Evolutionary conservation across 2,329 filamentous ascomycete species (phyloP), one percentile per base, ranked within the genome.

Genomic region (Stemphylium lycopersici): DNA sequence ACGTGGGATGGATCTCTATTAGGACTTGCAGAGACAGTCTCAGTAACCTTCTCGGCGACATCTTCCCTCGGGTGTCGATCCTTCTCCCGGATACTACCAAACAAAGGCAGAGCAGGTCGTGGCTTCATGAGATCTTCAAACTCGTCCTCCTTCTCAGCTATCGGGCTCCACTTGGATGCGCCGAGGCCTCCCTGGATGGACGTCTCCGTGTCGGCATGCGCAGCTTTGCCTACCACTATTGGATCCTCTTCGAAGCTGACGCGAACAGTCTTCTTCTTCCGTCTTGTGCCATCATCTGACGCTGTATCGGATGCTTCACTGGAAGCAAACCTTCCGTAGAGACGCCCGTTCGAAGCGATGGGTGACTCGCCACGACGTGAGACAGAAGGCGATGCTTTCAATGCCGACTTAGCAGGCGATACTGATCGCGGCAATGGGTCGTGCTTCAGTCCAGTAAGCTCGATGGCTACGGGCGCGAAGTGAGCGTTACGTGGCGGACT

Each of bases 191-290:
- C 55, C 5, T 67, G 62, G 4, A 57, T 47, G 6, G 67, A 61
- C 6, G 59, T 46, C 6, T 66, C 64, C 7, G 52, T 33, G 22
- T 70, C 67, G 8, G 51, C 52, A 38, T 69, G 66, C 2, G 70
- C 59, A 47, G 70, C 67, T 46, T 85, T 80, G 6, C 81, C 83
- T 18, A 85, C 79, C 2, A 85, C 76, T 8, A 83, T 76, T 7
- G 81, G 83, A n/a, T 83, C 82, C 44, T 91, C 88, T 59, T 91
- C 88, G 68, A 92, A 97, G 76, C 91, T 96, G 41, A 93, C 90
- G 20, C 90, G 81, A 1, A 84, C 84, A 34, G 81, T 83, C 75
- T 86, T 91, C 55, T 84, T 83, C 55, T 76, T 76, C 20, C 65
- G 67, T 29, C 70, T 74, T 18, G 51, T 51, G 6, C 72, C 72